A percentile compares a stretch with the other conserved stretches of the same genome.
Evolutionary conservation across 2,329 filamentous ascomycete species (phyloP).

Genomic region (Nakataea oryzae): DNA sequence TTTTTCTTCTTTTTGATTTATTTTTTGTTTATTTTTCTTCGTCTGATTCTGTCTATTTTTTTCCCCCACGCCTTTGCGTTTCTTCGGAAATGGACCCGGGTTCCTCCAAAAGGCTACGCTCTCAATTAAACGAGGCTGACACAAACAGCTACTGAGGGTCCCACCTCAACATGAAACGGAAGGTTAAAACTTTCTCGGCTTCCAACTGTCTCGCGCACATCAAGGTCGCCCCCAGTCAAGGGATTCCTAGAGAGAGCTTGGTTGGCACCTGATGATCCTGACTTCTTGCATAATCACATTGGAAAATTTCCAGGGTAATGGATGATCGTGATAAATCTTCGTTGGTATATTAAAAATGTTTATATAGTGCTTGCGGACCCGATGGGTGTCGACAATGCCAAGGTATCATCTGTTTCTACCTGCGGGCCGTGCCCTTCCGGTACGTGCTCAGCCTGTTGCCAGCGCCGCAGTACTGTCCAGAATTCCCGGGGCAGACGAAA

Average conservation of each 20-base stretch:
- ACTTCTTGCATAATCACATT: not conserved
- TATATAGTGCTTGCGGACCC: not conserved
- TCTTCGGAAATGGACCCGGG: not conserved
- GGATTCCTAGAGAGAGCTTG: not conserved
- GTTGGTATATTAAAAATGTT: not conserved
- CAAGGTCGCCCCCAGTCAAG: not conserved
- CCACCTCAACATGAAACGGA: not conserved
- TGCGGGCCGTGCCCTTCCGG: not conserved
- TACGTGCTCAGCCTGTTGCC: constrained; percentile 21
- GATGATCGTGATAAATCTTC: not conserved
- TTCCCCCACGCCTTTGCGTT: not conserved
- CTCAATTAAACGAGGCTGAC: not conserved
- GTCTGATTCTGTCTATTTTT: no score
- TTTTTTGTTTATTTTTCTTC: not conserved
- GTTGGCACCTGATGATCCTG: not conserved
- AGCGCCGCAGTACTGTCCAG: constrained; percentile 26
- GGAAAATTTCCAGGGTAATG: not conserved
- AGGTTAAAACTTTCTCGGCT: not conserved
- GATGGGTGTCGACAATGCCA: not conserved
- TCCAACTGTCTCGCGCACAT: not conserved
- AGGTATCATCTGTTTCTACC: not conserved
- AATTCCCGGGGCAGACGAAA: constrained; percentile 29
- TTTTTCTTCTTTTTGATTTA: not conserved
- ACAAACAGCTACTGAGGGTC: not conserved
- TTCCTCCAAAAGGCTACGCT: not conserved